Base-by-base conservation (phyloP, 169 alveolate species). In the Plasmodium ovale region DNA sequence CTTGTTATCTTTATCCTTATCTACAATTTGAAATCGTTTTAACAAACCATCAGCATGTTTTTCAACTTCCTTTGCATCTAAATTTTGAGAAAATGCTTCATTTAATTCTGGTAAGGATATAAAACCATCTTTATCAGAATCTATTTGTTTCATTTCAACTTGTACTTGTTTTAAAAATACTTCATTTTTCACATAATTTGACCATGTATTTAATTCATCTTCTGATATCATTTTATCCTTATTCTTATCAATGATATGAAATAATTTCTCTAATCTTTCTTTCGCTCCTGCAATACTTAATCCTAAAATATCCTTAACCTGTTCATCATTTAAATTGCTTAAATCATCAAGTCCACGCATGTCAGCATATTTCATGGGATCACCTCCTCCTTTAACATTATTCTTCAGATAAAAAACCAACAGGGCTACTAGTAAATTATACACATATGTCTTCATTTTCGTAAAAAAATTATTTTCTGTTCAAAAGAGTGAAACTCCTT, bases 101-200 rank as follows among this genome's bases (percentile, higher is more conserved):
- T 87, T 87, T 29, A 94, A 87, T 89, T 94, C 96, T 29, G 87
- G 84, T 37, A 94, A 72, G 23, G 90, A 89, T 33, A 89, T 72
- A 19, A 69, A 62, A 1, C 96, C 96, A 87, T 94, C 96, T 71
- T 89, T 92, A 87, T 94, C 92, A 42, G 54, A 33, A 91, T 94
- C 96, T 1, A 94, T 85, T 60, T 87, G 91, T 37, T 87, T 88
- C 95, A 94, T 89, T 87, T 94, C 96, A 33, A 59, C 91, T 35
- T 91, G 92, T 68, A 94, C 87, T 87, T 94, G 96, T 79, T 91
- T 87, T 72, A 87, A 65, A 77, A 91, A 88, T 21, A 93, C 91
- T 37, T 79, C 85, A 53, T 94, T 89, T 33, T 87, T 72, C 53
- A 87, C 89, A 65, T 54, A 64, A 37, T 54, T 91, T 1, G 74